These are phyloP conservation scores for Fomes fomentarius DNA, from an alignment of 1,284 basidiomycete species.

Conservation along the genomic window DNA sequence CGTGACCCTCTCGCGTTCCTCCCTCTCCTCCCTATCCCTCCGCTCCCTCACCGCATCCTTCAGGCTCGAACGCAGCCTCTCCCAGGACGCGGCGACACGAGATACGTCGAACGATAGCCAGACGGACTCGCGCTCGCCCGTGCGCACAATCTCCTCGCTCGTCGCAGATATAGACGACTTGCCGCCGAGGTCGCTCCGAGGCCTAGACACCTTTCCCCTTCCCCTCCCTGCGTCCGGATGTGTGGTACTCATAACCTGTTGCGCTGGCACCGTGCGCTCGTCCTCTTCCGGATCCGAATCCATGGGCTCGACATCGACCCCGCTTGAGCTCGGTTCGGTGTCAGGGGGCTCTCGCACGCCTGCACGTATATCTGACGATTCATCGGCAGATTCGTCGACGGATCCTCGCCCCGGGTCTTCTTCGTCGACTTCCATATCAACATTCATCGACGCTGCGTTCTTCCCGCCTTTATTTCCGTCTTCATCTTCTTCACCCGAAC, in stretches of 20 bases:
- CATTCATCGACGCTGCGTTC: not conserved
- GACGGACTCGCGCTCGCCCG: constrained; percentile 38
- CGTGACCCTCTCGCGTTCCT: constrained; percentile 10
- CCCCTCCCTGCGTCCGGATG: constrained; percentile 15
- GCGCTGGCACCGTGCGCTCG: not conserved
- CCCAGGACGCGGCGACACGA: constrained; percentile 44
- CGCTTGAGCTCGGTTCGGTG: too few relatives aligned
- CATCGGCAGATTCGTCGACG: too few relatives aligned
- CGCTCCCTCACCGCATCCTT: constrained; percentile 1
- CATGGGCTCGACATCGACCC: not conserved
- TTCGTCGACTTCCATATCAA: not conserved
- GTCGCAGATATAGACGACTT: constrained; percentile 3
- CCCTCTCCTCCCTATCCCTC: not conserved
- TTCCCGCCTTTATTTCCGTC: not conserved
- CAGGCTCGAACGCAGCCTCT: constrained; percentile 15
- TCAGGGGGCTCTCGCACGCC: too few relatives aligned
- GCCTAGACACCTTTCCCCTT: too few relatives aligned
- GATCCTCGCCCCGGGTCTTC: too few relatives aligned
- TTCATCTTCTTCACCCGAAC: constrained; percentile 7
- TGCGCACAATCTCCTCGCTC: constrained; percentile 49
- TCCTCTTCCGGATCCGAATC: not conserved
- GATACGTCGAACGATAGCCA: constrained; percentile 51
- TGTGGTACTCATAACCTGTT: constrained; percentile 30
- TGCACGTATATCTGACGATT: too few relatives aligned
- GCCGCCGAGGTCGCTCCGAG: constrained; percentile 2